Evolutionary conservation across 2,329 filamentous ascomycete species (phyloP), one percentile per base, ranked within the genome.

Genomic region (Hymenoscyphus infarciens): DNA sequence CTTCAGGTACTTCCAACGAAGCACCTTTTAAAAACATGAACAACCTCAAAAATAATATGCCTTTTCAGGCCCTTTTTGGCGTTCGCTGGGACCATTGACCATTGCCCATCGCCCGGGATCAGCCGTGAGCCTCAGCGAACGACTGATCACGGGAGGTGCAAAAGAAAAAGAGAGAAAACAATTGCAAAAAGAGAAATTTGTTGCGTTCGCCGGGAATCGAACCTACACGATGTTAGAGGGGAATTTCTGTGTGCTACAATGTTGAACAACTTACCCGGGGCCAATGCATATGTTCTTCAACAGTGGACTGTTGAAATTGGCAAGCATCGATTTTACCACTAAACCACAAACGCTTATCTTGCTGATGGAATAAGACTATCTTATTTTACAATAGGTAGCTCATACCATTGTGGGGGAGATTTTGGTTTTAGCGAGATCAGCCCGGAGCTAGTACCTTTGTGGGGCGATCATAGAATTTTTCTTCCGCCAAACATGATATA

Each of bases 321-420:
- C 69, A 70, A 70, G 65, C 29, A 57, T 57, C 29, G 55, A 57
- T 57, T 57, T 57, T 57, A 57, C 55, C 55, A 57, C 55, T 57
- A 57, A 57, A 57, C 69, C 69, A 70, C 66, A 62, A 61, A 67
- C 62, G 69, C 68, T 64, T 2, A 54, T 49, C 35, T 63, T 57
- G 10, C 19, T n/a, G 16, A 22, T 54, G 49, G 22, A 29, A 29
- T 10, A 5, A 27, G 6, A 15, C 2, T 1, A 6, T 16, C 15
- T 19, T 42, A 42, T 42, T n/a, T 29, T 29, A 29, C 27, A 29
- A 31, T 3, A 16, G 11, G 3, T 16, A 1, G 1, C 11, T 13
- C 7, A 29, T 54, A 1, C 10, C 22, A 29, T 54, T 55, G n/a
- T 19, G n/a, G 19, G 42, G 42, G 6, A 19, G 42, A 13, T 11